phyloP scores from a whole-genome alignment of 495 filamentous ascomycete genomes.

The Ascobolus immersus region DNA sequence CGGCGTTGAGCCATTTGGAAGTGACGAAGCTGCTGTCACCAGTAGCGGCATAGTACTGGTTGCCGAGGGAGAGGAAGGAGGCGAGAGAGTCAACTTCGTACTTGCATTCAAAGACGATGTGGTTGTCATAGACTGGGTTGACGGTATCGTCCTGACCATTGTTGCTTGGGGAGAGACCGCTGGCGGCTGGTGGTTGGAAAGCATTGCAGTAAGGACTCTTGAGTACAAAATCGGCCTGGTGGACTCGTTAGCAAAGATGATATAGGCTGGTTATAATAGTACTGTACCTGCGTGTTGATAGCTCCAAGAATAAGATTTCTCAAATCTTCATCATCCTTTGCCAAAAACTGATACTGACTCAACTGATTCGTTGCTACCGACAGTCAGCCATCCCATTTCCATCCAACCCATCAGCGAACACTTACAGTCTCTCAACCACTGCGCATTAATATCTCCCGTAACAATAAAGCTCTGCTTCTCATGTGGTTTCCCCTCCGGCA shows the following conservation, averaged over 20 bases:
- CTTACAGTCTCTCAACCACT: constrained; percentile 78
- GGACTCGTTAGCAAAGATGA: background rate
- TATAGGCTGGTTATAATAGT: background rate
- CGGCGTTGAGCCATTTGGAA: constrained; percentile 50
- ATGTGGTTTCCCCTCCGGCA: constrained; percentile 14
- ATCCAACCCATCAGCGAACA: background rate
- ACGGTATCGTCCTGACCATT: constrained; percentile 65
- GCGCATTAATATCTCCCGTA: constrained; percentile 94
- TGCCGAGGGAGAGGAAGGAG: constrained; percentile 63
- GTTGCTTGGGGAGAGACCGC: constrained; percentile 36
- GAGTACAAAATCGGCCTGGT: constrained; percentile 58
- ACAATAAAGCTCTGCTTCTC: constrained; percentile 71
- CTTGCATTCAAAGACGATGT: constrained; percentile 88
- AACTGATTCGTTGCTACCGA: constrained; percentile 50
- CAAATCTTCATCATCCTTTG: constrained; percentile 49
- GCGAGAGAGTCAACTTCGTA: constrained; percentile 94
- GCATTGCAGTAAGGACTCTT: constrained; percentile 93
- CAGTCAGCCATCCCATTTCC: background rate
- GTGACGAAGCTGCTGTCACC: constrained; percentile 53
- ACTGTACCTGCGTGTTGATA: constrained; percentile 58
- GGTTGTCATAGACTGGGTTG: constrained; percentile 61
- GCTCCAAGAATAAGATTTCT: constrained; percentile 67
- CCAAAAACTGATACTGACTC: constrained; percentile 62
- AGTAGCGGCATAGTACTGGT: constrained; percentile 64
- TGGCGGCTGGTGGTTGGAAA: constrained; percentile 78